Percentiles rank a stretch among this genome's conserved stretches.
Conservation (phyloP, 1,284 basidiomycete species). For the Polyporus tsugae region DNA sequence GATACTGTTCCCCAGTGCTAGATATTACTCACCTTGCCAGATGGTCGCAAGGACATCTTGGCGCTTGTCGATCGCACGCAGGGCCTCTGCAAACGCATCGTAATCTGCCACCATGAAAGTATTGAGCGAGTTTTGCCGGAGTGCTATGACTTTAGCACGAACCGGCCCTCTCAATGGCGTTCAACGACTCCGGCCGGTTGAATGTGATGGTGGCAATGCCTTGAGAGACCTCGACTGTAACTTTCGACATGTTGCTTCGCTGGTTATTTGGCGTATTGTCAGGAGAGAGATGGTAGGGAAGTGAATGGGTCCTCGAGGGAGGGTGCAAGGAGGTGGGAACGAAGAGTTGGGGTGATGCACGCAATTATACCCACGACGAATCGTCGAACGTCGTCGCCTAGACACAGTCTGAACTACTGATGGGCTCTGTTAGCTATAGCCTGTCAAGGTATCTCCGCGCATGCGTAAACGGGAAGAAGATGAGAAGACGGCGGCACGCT, state of each 20-base stretch:
- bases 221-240: conserved; percentile 58
- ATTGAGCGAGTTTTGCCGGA: neutral
- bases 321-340: neutral
- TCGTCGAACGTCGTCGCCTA: neutral
- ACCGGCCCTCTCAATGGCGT: conserved; percentile 69
- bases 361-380: neutral
- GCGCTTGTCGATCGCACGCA: conserved; percentile 65
- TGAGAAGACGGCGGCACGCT: neutral
- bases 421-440: neutral
- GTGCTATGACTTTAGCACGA: neutral
- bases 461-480: neutral
- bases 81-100: conserved; percentile 60
- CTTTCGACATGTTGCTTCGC: conserved; percentile 23
- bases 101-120: conserved; percentile 58
- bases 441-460: conserved; percentile 1
- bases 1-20: neutral
- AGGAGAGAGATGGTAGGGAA: neutral
- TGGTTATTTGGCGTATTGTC: neutral
- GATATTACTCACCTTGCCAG: conserved; percentile 62
- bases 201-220: conserved; percentile 76
- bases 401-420: neutral
- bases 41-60: conserved; percentile 71
- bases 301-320: neutral
- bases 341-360: neutral
- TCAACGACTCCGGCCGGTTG: conserved; percentile 64